phyloP scores from a whole-genome alignment of 2,329 filamentous ascomycete species.

The Fonsecaea pedrosoi region DNA sequence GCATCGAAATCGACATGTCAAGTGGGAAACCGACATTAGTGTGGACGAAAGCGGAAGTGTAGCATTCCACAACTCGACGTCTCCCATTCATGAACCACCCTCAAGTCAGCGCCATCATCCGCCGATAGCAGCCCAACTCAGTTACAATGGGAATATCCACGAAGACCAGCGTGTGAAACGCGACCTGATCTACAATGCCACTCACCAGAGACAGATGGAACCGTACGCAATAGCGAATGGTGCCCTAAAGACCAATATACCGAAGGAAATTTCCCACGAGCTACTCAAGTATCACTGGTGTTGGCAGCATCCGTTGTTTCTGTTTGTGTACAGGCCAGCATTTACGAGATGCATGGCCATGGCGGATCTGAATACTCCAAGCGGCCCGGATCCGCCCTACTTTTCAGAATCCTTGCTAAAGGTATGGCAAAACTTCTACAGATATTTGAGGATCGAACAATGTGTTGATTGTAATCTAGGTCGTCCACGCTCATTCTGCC shows the following conservation, averaged over 20 bases:
- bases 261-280: constrained; percentile 39
- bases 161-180: constrained; percentile 34
- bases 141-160: constrained; percentile 15
- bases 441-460: neutral
- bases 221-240: constrained; percentile 38
- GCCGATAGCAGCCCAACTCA: constrained; percentile 12
- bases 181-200: constrained; percentile 37
- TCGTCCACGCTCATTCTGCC: constrained; percentile 38
- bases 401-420: constrained; percentile 42
- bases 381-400: constrained; percentile 37
- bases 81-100: constrained; percentile 38
- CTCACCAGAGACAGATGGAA: constrained; percentile 37
- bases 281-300: constrained; percentile 43
- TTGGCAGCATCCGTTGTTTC: constrained; percentile 43
- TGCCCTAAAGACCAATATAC: constrained; percentile 39
- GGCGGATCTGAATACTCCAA: constrained; percentile 32
- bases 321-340: constrained; percentile 43
- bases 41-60: constrained; percentile 37
- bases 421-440: constrained; percentile 20
- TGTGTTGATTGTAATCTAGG: constrained; percentile 22
- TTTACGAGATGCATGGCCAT: constrained; percentile 41
- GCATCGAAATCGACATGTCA: constrained; percentile 30
- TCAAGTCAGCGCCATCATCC: constrained; percentile 26
- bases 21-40: constrained; percentile 39
- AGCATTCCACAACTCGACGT: constrained; percentile 40